These are phyloP conservation scores for Diospyros lotus DNA, from an alignment of 148 eudicot genomes.

Conservation along the genomic window DNA sequence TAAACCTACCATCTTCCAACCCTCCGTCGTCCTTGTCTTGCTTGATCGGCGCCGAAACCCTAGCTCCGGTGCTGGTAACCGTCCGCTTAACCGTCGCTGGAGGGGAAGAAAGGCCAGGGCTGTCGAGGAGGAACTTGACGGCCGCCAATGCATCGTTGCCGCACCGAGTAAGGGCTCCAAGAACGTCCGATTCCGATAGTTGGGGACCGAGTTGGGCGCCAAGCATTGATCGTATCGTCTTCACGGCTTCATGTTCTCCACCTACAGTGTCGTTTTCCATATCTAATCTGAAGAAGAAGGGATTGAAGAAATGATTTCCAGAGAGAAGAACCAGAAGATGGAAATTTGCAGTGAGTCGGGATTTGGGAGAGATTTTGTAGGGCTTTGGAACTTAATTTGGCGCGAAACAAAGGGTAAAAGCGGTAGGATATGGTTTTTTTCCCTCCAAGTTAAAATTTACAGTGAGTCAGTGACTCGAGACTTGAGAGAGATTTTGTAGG, in stretches of 20 bases:
- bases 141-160: conserved; percentile 20
- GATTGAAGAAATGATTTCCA: neutral
- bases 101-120: conserved; percentile 5
- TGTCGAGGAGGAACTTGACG: conserved; percentile 19
- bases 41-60: conserved; percentile 24
- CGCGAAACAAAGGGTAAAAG: conserved; percentile 1
- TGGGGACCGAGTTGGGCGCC: conserved; percentile 10
- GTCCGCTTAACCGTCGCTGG: conserved; percentile 23
- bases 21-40: conserved; percentile 1
- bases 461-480: conserved; percentile 4
- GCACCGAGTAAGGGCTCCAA: conserved; percentile 19
- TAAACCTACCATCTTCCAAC: neutral
- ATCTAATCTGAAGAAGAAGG: neutral
- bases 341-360: neutral
- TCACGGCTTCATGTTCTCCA: conserved; percentile 10
- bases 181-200: conserved; percentile 12
- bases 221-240: conserved; percentile 13
- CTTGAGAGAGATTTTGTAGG: neutral
- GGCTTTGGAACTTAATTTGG: conserved; percentile 4
- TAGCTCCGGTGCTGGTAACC: conserved; percentile 37
- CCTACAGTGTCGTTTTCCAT: conserved; percentile 7
- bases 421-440: no score
- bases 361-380: neutral
- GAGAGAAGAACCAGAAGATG: neutral
- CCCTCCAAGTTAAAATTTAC: neutral